Base-by-base conservation (phyloP, 306 rosid species). In the Delonix regia region DNA sequence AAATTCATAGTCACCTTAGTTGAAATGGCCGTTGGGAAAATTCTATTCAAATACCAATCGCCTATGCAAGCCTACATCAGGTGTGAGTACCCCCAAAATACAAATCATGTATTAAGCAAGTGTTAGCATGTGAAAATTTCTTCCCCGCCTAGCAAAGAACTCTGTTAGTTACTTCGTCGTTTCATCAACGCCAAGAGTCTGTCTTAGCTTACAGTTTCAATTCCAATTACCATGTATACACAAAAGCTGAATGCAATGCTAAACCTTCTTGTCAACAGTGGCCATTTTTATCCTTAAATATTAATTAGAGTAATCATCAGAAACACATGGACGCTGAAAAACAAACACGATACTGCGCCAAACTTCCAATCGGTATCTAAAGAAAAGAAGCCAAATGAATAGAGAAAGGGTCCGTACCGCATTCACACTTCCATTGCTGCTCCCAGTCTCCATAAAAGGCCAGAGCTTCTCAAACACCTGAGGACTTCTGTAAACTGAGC, bases 401-500 rank as follows among this genome's bases (percentile, higher is more conserved):
- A 52, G 15, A 27, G 74, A 39, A 25, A 79, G 39, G 53, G 51
- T 36, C 52, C 48, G 62, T 85, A 93, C 98, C 94, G 71, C 84
- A 84, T 91, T 88, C 3, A 67, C 67, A 57, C 90, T 85, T 71
- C 83, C 81, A 75, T 80, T 84, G 67, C 74, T 19, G 24, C 25
- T 81, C 69, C 86, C 89, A 25, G 82, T 62, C 81, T 86, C 76
- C 98, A 95, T 92, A 44, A 71, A 83, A 65, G 98, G 98, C 99
- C 97, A 95, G 1, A 95, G 88, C 62, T 87, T 87, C 52, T 84
- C 71, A 52, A 95, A 95, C 19, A 92, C 88, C 86, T 91, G 99
- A 47, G 98, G 97, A 59, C 94, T 92, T 76, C 89, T 73, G 80
- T 95, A 92, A 42, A 95, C 80, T 2, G 98, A 92, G 10, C 98